Evolutionary conservation across 805 yeast genomes (phyloP).

Genomic region (Myxozyma kluyveri): DNA sequence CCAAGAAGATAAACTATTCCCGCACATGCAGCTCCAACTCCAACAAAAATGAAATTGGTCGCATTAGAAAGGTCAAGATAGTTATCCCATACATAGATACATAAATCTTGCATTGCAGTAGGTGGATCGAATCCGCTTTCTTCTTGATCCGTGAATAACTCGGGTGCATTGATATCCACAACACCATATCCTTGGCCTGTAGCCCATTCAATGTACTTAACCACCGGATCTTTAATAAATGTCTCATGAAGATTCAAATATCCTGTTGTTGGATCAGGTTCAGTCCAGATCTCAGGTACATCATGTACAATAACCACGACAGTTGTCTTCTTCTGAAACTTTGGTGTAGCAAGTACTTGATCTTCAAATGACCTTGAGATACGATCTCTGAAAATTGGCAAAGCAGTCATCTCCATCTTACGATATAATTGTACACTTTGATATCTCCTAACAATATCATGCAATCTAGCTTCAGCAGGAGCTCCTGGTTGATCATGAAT

Average conservation of each 20-base stretch:
- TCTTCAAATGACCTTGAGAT: conserved; percentile 55
- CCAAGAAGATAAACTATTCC: conserved; percentile 85
- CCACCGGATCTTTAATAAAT: conserved; percentile 70
- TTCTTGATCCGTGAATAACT: conserved; percentile 44
- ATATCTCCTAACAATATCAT: conserved; percentile 70
- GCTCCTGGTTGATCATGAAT: conserved; percentile 31
- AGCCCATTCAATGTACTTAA: conserved; percentile 69
- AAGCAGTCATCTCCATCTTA: conserved; percentile 56
- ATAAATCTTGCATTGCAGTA: conserved; percentile 70
- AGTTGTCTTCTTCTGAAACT: conserved; percentile 56
- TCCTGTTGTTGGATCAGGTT: conserved; percentile 75
- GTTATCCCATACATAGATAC: conserved; percentile 86
- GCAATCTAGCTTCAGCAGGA: conserved; percentile 40
- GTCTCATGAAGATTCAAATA: conserved; percentile 69
- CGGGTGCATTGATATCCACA: conserved; percentile 80
- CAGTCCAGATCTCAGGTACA: conserved; percentile 90
- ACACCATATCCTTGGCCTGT: conserved; percentile 62
- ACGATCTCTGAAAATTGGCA: conserved; percentile 58
- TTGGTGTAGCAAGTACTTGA: conserved; percentile 68
- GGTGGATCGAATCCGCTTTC: conserved; percentile 45
- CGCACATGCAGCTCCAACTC: conserved; percentile 85
- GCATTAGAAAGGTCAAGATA: conserved; percentile 74
- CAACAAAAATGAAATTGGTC: conserved; percentile 71
- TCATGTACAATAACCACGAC: conserved; percentile 78
- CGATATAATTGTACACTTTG: conserved; percentile 57